These are phyloP conservation scores for Xerocomellus dryophilus DNA, from an alignment of 768 basidiomycete genomes.

Conservation along the genomic window DNA sequence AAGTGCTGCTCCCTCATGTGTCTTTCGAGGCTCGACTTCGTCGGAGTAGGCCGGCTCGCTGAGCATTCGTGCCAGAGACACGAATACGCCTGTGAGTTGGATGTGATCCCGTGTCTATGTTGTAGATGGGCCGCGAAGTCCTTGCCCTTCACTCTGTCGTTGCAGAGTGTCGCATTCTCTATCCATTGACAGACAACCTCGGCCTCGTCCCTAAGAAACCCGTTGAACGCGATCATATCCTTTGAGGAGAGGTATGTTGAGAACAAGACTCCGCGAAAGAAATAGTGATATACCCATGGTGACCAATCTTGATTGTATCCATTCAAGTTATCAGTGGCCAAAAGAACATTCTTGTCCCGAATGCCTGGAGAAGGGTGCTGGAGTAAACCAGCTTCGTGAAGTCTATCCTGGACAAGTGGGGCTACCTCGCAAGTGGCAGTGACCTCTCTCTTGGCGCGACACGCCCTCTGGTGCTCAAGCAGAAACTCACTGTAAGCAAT, in stretches of 20 bases:
- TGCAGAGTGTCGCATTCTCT: neutral
- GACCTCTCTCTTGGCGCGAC: neutral
- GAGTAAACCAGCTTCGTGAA: neutral
- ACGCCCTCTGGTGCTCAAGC: neutral
- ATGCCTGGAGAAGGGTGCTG: neutral
- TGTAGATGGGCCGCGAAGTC: neutral
- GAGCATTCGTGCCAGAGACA: constrained; percentile 1
- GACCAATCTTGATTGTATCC: neutral
- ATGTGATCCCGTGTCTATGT: neutral
- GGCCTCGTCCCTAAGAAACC: neutral
- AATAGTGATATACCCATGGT: neutral
- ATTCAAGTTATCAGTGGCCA: neutral
- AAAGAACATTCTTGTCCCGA: neutral
- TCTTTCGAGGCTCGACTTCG: constrained; percentile 3
- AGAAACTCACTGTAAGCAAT: neutral
- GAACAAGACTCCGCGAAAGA: neutral
- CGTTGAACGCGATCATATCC: constrained; percentile 4
- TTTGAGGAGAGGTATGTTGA: neutral
- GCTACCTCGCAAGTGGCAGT: neutral
- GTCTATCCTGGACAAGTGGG: no score
- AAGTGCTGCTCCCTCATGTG: constrained; percentile 1
- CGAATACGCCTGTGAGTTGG: neutral
- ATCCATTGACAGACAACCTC: constrained; percentile 5
- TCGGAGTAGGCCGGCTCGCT: neutral
- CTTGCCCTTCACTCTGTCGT: neutral